Base-by-base conservation (phyloP, 169 alveolate species). In the Plasmodium yoelii region DNA sequence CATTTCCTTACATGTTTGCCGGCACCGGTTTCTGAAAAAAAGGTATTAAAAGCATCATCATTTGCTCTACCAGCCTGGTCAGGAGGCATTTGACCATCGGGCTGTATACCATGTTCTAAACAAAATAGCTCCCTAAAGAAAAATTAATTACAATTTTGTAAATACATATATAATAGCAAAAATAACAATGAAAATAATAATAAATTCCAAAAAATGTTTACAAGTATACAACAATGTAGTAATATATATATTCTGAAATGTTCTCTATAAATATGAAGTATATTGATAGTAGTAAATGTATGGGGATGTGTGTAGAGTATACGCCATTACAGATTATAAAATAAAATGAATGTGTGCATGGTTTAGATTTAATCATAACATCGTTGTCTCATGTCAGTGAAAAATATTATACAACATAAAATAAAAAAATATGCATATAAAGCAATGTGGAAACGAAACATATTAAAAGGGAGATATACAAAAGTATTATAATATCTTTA, bases 21-120 rank as follows among this genome's bases (percentile, higher is more conserved):
- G 65, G 99, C 99, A 9, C 98, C 98, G 28, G 99, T 98, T 94
- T 99, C 99, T 26, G 99, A 96, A 96, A 99, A 99, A 94, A 98
- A 98, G 47, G 99, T 98, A 94, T 98, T 97, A 97, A 97, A 98
- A 69, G 99, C 99, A 87, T 97, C 99, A 94, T 98, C 99, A 59
- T 97, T 98, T 56, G 97, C 99, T 77, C 98, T 98, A 88, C 94
- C 96, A 74, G 97, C 95, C 94, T 96, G 94, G 88, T 97, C 98
- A 55, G 97, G 68, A 61, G 87, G 92, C 64, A 91, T 92, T 84
- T 93, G 92, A 69, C 97, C 97, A 84, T 95, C 97, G 24, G 97
- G 97, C 63, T 87, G 92, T 60, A 95, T 94, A 24, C 97, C 97
- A 72, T 95, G 97, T 89, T 95, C 97, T 68, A 94, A 70, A 86